Evolutionary conservation across 352 stramenopile species (phyloP).

Genomic region (Albugo laibachii): DNA sequence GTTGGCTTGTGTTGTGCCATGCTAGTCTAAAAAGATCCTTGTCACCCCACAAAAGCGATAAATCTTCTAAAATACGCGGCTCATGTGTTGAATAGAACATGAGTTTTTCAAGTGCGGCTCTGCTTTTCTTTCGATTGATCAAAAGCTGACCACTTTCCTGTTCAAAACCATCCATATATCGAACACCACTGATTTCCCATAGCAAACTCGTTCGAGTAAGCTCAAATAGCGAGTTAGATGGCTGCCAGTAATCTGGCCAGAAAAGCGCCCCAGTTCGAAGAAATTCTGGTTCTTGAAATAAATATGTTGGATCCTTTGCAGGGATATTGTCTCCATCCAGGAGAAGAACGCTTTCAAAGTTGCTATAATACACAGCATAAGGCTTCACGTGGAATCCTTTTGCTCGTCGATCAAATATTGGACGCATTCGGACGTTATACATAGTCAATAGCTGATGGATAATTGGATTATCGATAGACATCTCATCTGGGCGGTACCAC

Average conservation of each 20-base stretch:
- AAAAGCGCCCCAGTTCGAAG: constrained; percentile 57
- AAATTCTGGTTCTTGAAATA: constrained; percentile 69
- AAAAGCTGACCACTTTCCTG: constrained; percentile 75
- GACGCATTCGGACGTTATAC: constrained; percentile 55
- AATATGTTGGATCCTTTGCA: constrained; percentile 57
- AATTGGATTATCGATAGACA: constrained; percentile 66
- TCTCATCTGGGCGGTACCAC: constrained; percentile 73
- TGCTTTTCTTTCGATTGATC: constrained; percentile 59
- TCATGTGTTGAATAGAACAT: constrained; percentile 73
- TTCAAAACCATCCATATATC: constrained; percentile 66
- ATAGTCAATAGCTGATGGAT: constrained; percentile 40
- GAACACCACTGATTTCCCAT: constrained; percentile 54
- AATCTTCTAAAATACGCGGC: constrained; percentile 37
- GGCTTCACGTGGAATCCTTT: constrained; percentile 69
- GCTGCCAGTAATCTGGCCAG: constrained; percentile 74
- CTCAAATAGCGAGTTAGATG: constrained; percentile 62
- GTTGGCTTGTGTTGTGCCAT: constrained; percentile 56
- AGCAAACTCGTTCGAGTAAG: constrained; percentile 48
- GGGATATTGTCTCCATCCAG: constrained; percentile 70
- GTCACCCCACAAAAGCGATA: constrained; percentile 73
- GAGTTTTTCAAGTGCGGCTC: constrained; percentile 56
- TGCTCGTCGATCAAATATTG: constrained; percentile 55
- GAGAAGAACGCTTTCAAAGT: constrained; percentile 68
- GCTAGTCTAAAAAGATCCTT: constrained; percentile 73
- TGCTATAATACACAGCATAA: constrained; percentile 73